Base-by-base conservation (phyloP, 352 stramenopile species). In the Phytophthora pluvialis region DNA sequence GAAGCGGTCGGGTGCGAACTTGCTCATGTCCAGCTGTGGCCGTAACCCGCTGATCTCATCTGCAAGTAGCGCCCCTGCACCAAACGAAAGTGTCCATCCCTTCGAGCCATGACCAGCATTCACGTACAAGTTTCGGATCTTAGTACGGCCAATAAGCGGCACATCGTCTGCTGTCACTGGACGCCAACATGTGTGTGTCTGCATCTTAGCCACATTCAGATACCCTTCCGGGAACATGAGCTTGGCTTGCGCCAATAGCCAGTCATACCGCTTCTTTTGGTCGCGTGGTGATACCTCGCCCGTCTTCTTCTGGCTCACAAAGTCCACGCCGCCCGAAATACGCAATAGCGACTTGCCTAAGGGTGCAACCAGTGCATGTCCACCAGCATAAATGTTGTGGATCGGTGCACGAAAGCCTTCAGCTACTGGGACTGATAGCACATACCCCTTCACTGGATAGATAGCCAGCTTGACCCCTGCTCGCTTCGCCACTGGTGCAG, bases 51-150 rank as follows among this genome's bases (percentile, higher is more conserved):
- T 94, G 55, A 95, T 95, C 39, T 92, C 70, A 51, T 95, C 88
- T 28, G 88, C 88, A 38, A 95, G 68, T 32, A 95, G 58, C 45
- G 86, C 86, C 6, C 69, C 88, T 12, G 86, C 78, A 38, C 88
- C 88, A 64, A 95, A 95, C 18, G 83, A 91, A 13, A 94, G 74
- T 60, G 83, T 94, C 86, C 86, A 95, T 28, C 86, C 88, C 54
- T 94, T 95, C 48, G 88, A 93, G 5, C 88, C 88, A 56, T 95
- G 86, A 9, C 88, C 88, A 43, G 84, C 80, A 73, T 95, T 95
- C 45, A 95, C 84, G 63, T 88, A 94, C 57, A 95, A 65, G 58
- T 95, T 95, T 46, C 78, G 74, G 39, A 94, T 80, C 48, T 82
- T 86, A 10, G 88, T 95, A 56, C 85, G 82, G 3, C 88, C 88